Conservation (phyloP, 371 early-diverging fungal genomes). For the Saksenaea oblongispora region DNA sequence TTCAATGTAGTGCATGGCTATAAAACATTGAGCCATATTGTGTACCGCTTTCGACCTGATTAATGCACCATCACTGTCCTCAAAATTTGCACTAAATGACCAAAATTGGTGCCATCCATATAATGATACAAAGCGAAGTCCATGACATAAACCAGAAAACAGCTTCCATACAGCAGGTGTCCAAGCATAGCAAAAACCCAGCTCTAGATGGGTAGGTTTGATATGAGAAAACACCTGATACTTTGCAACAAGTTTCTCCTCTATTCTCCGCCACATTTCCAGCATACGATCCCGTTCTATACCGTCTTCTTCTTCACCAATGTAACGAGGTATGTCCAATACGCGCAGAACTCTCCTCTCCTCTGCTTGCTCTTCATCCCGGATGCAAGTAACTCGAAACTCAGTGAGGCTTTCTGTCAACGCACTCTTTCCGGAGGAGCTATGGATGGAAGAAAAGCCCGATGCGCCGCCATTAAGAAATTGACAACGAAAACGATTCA, state of each 20-base stretch:
- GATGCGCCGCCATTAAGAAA: background rate
- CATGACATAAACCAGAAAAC: background rate
- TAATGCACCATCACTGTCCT: background rate
- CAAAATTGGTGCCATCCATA: background rate
- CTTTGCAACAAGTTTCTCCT: background rate
- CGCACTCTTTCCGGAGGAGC: background rate
- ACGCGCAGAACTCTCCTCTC: background rate
- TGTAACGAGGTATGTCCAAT: background rate
- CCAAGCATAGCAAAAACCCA: slow-evolving; percentile 13
- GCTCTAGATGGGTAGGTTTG: background rate
- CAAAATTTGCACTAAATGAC: background rate
- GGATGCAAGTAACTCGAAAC: background rate
- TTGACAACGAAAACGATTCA: background rate
- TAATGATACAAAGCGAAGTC: background rate
- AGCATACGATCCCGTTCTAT: background rate
- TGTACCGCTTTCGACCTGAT: background rate
- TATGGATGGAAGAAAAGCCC: background rate
- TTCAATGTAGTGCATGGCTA: background rate
- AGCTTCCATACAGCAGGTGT: slow-evolving; percentile 5
- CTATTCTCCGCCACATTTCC: background rate
- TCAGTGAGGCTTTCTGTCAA: background rate
- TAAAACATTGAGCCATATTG: background rate
- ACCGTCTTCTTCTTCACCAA: background rate
- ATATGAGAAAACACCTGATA: background rate
- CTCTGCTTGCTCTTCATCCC: background rate